A percentile compares a stretch with the other conserved stretches of the same genome.
These are phyloP conservation scores for Seiridium unicorne DNA, from an alignment of 2,329 filamentous ascomycete species.

Conservation along the genomic window DNA sequence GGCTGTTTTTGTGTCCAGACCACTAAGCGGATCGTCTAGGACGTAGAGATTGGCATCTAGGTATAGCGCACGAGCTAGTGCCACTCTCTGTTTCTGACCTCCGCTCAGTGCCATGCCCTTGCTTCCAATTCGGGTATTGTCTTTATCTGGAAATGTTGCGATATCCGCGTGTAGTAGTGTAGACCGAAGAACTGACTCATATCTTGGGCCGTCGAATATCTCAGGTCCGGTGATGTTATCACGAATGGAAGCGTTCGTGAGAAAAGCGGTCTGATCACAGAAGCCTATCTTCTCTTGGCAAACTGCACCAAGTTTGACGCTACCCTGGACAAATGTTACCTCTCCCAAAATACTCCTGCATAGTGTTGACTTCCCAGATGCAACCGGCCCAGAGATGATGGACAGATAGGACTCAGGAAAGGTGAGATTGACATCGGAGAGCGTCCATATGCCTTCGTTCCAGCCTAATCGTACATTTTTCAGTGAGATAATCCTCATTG, in stretches of 20 bases:
- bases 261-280: conserved; percentile 35
- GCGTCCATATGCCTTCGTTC: conserved; percentile 21
- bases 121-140: conserved; percentile 40
- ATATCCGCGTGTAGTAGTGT: conserved; percentile 27
- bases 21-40: conserved; percentile 2
- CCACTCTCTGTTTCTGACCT: conserved; percentile 42
- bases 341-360: conserved; percentile 38
- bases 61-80: conserved; percentile 31
- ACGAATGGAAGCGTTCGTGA: conserved; percentile 31
- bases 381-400: conserved; percentile 41
- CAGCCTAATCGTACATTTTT: conserved; percentile 32
- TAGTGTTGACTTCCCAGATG: conserved; percentile 43
- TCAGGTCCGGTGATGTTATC: conserved; percentile 28
- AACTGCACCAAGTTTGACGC: conserved; percentile 16
- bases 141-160: conserved; percentile 30
- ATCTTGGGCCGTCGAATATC: conserved; percentile 20
- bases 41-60: conserved; percentile 19
- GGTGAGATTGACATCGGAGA: conserved; percentile 31
- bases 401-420: conserved; percentile 29
- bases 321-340: conserved; percentile 25
- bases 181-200: conserved; percentile 24
- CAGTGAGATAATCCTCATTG: conserved; percentile 13
- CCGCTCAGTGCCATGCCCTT: conserved; percentile 44
- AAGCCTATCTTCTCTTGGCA: conserved; percentile 28
- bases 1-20: not conserved